phyloP scores from a whole-genome alignment of 345 rosid species.

The Eucalyptus guilfoylei region DNA sequence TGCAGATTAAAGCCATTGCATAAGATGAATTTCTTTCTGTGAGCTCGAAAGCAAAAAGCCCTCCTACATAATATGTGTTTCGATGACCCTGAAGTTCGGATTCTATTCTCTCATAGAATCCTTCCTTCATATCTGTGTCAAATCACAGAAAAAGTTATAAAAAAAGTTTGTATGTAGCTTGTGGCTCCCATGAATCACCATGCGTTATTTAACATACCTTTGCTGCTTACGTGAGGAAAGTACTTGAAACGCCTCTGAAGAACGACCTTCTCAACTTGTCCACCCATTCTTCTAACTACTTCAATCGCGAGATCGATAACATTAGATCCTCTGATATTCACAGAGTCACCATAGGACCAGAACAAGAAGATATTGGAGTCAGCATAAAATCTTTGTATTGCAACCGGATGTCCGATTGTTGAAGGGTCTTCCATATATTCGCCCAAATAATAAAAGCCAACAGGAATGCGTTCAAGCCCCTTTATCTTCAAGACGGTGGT shows the following conservation, averaged over 20 bases:
- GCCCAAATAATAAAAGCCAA: constrained; percentile 55
- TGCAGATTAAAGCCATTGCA: constrained; percentile 46
- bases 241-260: constrained; percentile 51
- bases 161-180: neutral
- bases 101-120: constrained; percentile 46
- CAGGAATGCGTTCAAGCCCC: constrained; percentile 44
- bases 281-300: constrained; percentile 30
- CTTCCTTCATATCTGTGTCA: constrained; percentile 48
- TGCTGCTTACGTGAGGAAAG: constrained; percentile 51
- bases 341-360: constrained; percentile 57
- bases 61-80: constrained; percentile 56
- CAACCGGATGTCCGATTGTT: constrained; percentile 54
- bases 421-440: constrained; percentile 60
- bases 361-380: constrained; percentile 57
- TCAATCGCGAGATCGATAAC: constrained; percentile 29
- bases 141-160: neutral
- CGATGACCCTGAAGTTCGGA: constrained; percentile 45
- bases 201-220: constrained; percentile 27
- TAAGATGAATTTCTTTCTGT: constrained; percentile 65
- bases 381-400: constrained; percentile 56
- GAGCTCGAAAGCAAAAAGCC: constrained; percentile 62
- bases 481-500: constrained; percentile 46
- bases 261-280: constrained; percentile 27
- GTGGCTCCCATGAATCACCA: neutral
- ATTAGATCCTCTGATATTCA: constrained; percentile 19